phyloP scores from a whole-genome alignment of 768 basidiomycete species.

The Multifurca ochricompacta region DNA sequence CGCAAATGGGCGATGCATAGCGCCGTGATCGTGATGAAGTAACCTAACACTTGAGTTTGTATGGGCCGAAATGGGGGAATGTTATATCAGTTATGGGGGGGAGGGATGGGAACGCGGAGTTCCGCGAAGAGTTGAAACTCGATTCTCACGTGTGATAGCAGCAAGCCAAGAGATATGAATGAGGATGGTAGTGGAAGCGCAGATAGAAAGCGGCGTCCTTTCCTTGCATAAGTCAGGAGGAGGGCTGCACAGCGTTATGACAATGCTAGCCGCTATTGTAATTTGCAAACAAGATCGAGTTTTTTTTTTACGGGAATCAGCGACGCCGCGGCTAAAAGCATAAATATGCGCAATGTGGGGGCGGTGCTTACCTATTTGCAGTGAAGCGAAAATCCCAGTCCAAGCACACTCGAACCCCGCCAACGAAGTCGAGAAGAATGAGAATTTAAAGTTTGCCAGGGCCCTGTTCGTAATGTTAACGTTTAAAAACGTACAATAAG shows the following conservation, averaged over 20 bases:
- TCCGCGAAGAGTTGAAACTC: too few species aligned
- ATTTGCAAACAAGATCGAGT: not conserved
- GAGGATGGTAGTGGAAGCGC: constrained; percentile 26
- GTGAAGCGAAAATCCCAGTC: constrained; percentile 39
- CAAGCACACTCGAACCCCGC: constrained; percentile 50
- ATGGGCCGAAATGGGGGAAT: not conserved
- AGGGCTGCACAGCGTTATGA: constrained; percentile 38
- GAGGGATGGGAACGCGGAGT: too few species aligned
- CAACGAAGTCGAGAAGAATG: constrained; percentile 31
- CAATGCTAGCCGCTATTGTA: constrained; percentile 43
- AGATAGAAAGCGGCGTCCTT: constrained; percentile 19
- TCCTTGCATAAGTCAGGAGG: constrained; percentile 31
- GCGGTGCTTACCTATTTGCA: constrained; percentile 42
- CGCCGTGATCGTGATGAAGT: constrained; percentile 48
- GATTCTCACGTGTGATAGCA: constrained; percentile 25
- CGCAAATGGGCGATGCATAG: constrained; percentile 38
- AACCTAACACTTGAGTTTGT: constrained; percentile 35
- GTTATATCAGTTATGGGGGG: not conserved
- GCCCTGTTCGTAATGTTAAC: too few species aligned
- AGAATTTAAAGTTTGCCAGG: constrained; percentile 34
- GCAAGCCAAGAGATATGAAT: constrained; percentile 27
- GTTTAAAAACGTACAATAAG: too few species aligned
- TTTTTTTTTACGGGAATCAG: not conserved
- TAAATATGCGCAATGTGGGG: not conserved
- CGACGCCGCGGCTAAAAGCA: not conserved